phyloP scores from a whole-genome alignment of 176 grass and related monocot genomes.

The Carex kokanica region DNA sequence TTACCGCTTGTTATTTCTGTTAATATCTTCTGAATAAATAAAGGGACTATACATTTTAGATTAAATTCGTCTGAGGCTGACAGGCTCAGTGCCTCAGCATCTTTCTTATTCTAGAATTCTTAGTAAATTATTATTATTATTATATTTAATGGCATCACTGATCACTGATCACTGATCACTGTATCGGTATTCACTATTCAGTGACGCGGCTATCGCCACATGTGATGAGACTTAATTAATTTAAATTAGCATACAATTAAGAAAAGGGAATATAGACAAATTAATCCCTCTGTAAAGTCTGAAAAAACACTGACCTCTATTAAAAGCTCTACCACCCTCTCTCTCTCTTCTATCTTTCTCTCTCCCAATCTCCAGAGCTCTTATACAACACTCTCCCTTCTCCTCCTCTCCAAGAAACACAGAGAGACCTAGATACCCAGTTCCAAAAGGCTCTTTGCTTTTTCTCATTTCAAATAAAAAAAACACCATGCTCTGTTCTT shows the following conservation, averaged over 20 bases:
- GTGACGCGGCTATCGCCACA: neutral
- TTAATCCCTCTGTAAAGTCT: constrained; percentile 28
- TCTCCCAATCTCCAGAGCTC: neutral
- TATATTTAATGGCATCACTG: neutral
- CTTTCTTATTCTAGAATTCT: neutral
- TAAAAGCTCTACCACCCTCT: constrained; percentile 19
- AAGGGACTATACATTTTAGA: neutral
- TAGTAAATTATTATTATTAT: neutral
- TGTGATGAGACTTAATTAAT: constrained; percentile 2
- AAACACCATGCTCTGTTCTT: constrained; percentile 36
- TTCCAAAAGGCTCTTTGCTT: neutral
- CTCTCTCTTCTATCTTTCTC: neutral
- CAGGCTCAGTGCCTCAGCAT: neutral
- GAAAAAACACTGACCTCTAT: constrained; percentile 21
- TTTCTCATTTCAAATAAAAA: neutral
- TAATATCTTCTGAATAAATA: neutral
- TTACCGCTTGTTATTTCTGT: neutral
- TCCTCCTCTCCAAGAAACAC: constrained; percentile 8
- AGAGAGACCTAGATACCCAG: neutral
- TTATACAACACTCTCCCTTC: constrained; percentile 5
- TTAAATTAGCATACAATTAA: neutral
- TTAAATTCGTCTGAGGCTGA: constrained; percentile 10
- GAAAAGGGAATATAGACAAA: constrained; percentile 30
- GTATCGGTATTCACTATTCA: constrained; percentile 9
- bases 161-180: no score